These are phyloP conservation scores for Thamnidium elegans DNA, from an alignment of 192 early-diverging fungal species.

Conservation along the genomic window DNA sequence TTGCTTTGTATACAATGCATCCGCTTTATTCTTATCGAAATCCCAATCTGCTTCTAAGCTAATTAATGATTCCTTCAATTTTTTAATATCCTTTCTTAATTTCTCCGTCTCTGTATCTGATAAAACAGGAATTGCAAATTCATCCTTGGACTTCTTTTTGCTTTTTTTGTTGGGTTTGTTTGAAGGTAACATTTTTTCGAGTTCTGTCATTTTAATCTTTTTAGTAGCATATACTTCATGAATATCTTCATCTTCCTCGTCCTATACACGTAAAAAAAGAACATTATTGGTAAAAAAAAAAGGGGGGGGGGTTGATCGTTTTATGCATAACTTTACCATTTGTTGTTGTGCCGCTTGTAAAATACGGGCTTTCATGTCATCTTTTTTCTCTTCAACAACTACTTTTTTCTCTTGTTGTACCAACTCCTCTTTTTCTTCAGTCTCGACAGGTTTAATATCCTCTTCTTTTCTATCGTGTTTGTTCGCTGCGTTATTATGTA, in stretches of 20 bases:
- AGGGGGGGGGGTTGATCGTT: not conserved
- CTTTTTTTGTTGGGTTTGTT: slow-evolving; percentile 11
- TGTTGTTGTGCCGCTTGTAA: slow-evolving; percentile 21
- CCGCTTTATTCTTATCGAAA: slow-evolving; percentile 35
- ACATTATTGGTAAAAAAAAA: not conserved
- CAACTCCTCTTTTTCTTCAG: not conserved
- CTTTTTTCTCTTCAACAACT: not conserved
- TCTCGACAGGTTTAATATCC: not conserved
- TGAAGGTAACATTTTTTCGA: slow-evolving; percentile 13
- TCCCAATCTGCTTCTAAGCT: slow-evolving; percentile 42
- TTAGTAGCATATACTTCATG: slow-evolving; percentile 19
- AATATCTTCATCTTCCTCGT: slow-evolving; percentile 15
- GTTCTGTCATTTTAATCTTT: slow-evolving; percentile 13
- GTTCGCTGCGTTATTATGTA: not conserved
- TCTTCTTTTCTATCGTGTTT: not conserved
- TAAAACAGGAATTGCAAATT: not conserved
- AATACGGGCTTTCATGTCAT: slow-evolving; percentile 26
- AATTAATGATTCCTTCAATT: slow-evolving; percentile 26
- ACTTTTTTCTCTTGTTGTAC: not conserved
- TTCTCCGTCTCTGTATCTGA: slow-evolving; percentile 14
- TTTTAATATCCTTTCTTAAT: slow-evolving; percentile 25
- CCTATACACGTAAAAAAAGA: not conserved
- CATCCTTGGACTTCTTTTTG: slow-evolving; percentile 30
- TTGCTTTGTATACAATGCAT: slow-evolving; percentile 28
- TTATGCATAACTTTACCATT: slow-evolving; percentile 16